phyloP scores from a whole-genome alignment of 2,329 filamentous ascomycete species.

The Cladosporium sp. region DNA sequence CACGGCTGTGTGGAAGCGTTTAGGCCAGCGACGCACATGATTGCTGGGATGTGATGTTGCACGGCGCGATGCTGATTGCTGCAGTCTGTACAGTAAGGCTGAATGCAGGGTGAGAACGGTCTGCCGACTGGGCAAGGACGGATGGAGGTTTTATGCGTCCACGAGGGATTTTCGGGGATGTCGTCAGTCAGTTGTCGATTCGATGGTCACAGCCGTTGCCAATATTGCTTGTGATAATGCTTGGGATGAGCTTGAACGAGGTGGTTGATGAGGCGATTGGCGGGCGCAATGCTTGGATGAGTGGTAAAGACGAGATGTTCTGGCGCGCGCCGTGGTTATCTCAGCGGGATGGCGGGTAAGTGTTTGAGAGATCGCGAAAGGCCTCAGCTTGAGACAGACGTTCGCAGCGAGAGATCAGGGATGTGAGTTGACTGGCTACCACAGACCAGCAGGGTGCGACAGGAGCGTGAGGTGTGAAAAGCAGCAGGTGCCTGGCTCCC shows the following conservation, averaged over 20 bases:
- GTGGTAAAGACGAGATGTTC: not conserved
- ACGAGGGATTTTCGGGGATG: not conserved
- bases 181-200: constrained; percentile 1
- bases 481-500: not conserved
- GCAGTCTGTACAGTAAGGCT: not conserved
- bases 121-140: constrained; percentile 4
- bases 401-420: no score
- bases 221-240: constrained; percentile 12
- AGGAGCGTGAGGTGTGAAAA: not conserved
- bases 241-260: constrained; percentile 1
- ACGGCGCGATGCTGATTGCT: not conserved
- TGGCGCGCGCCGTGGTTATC: not conserved
- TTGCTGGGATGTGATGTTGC: constrained; percentile 13
- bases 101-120: not conserved
- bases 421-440: not conserved
- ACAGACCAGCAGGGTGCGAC: not conserved
- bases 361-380: constrained; percentile 3
- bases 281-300: not conserved
- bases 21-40: constrained; percentile 49
- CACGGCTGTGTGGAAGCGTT: constrained; percentile 46
- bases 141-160: not conserved
- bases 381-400: constrained; percentile 5
- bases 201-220: constrained; percentile 2
- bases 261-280: constrained; percentile 1
- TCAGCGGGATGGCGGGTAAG: not conserved